A percentile compares a stretch with the other conserved stretches of the same genome.
Evolutionary conservation across 371 early-diverging fungal species (phyloP).

Genomic region (Hamiltosporidium tvaerminnensis): DNA sequence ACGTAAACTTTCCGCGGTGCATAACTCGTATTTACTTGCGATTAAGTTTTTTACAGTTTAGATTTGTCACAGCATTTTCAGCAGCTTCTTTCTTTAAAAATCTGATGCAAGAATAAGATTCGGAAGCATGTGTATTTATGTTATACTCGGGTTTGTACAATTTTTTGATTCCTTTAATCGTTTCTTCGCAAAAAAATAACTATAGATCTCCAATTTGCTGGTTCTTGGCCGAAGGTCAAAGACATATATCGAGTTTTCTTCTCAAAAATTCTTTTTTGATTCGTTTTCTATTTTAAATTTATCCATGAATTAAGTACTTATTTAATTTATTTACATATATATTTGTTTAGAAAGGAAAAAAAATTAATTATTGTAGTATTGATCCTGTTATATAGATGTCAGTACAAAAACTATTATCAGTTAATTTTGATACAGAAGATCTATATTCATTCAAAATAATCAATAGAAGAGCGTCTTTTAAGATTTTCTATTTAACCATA

Average conservation of each 20-base stretch:
- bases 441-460: too few species aligned
- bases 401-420: too few species aligned
- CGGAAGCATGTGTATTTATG: not conserved
- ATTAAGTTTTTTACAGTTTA: slow-evolving; percentile 43
- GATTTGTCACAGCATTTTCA: slow-evolving; percentile 30
- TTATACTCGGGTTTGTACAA: not conserved
- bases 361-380: too few species aligned
- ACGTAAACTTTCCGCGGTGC: slow-evolving; percentile 11
- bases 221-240: slow-evolving; percentile 41
- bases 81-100: slow-evolving; percentile 38
- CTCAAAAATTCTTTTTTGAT: too few species aligned
- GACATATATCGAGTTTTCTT: slow-evolving; percentile 24
- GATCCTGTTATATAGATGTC: too few species aligned
- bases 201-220: slow-evolving; percentile 40
- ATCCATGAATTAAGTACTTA: too few species aligned
- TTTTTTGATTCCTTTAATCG: slow-evolving; percentile 23
- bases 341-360: too few species aligned
- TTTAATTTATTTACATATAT: too few species aligned
- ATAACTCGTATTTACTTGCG: slow-evolving; percentile 44
- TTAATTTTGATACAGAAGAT: too few species aligned
- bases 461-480: too few species aligned
- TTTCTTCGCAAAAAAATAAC: slow-evolving; percentile 35
- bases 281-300: too few species aligned
- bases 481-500: too few species aligned
- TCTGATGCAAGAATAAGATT: slow-evolving; percentile 47